These are phyloP conservation scores for Rhododendron ovatum DNA, from an alignment of 148 eudicot species.

Conservation along the genomic window DNA sequence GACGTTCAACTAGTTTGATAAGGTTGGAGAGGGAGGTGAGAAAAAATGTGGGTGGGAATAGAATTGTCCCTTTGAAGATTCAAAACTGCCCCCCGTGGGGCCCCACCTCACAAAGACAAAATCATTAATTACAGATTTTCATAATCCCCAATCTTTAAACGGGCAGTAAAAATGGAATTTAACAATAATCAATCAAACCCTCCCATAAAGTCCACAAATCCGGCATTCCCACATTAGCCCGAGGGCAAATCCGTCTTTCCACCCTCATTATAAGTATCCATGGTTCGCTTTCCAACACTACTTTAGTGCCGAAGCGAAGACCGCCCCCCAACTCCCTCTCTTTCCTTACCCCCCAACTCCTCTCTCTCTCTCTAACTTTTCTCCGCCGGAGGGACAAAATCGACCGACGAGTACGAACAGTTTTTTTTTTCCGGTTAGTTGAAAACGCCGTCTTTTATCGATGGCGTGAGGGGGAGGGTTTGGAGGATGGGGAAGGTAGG, in stretches of 20 bases:
- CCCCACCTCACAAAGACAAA: background rate
- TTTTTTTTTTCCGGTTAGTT: background rate
- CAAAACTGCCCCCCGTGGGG: background rate
- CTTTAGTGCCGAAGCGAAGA: conserved; percentile 30
- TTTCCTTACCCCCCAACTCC: background rate
- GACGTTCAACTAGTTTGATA: no score
- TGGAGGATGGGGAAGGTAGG: conserved; percentile 56
- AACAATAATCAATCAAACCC: background rate
- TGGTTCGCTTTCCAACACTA: conserved; percentile 59
- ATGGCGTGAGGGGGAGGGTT: conserved; percentile 1
- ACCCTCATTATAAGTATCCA: conserved; percentile 32
- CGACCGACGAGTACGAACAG: background rate
- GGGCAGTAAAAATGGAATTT: background rate
- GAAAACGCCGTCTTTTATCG: conserved; percentile 3
- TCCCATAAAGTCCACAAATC: conserved; percentile 20
- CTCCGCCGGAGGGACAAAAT: conserved; percentile 19
- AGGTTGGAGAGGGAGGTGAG: background rate
- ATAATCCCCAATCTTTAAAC: background rate
- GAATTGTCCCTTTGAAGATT: background rate
- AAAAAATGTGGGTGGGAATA: background rate
- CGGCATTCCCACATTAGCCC: background rate
- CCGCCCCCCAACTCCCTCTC: conserved; percentile 21
- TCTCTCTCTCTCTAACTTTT: conserved; percentile 19
- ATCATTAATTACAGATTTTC: background rate
- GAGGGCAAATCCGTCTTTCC: conserved; percentile 52